Evolutionary conservation across 2,329 filamentous ascomycete genomes (phyloP).

Genomic region (Cyphellophora attinorum): DNA sequence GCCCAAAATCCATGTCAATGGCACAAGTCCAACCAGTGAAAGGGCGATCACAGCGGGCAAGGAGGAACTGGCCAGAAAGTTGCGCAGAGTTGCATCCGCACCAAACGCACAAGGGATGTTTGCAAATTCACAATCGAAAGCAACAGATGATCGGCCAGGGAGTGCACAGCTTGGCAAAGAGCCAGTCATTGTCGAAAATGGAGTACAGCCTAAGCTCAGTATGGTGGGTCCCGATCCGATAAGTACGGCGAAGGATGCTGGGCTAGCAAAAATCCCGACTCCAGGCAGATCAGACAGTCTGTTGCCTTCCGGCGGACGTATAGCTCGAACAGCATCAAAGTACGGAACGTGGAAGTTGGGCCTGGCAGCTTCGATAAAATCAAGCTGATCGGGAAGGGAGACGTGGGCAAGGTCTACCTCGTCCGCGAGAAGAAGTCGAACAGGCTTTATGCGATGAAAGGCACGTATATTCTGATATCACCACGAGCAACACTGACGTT

Average conservation of each 20-base stretch:
- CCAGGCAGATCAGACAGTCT: conserved; percentile 54
- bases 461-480: conserved; percentile 47
- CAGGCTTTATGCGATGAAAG: conserved; percentile 96
- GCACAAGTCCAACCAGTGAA: conserved; percentile 53
- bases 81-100: conserved; percentile 88
- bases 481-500: conserved; percentile 30
- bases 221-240: conserved; percentile 35
- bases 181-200: conserved; percentile 54
- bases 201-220: conserved; percentile 42
- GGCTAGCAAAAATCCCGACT: conserved; percentile 53
- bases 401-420: conserved; percentile 96
- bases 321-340: conserved; percentile 98
- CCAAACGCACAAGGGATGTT: conserved; percentile 96
- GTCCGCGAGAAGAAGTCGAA: conserved; percentile 97
- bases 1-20: conserved; percentile 65
- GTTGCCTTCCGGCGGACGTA: conserved; percentile 87
- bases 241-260: conserved; percentile 29
- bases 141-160: conserved; percentile 59
- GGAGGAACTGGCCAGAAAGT: conserved; percentile 85
- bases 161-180: conserved; percentile 84
- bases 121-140: conserved; percentile 37
- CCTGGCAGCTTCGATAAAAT: conserved; percentile 98
- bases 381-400: conserved; percentile 96
- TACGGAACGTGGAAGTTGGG: conserved; percentile 90
- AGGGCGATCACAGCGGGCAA: conserved; percentile 71